These are phyloP conservation scores for Lichtheimia corymbifera DNA, from an alignment of 371 early-diverging fungal species.

Conservation along the genomic window DNA sequence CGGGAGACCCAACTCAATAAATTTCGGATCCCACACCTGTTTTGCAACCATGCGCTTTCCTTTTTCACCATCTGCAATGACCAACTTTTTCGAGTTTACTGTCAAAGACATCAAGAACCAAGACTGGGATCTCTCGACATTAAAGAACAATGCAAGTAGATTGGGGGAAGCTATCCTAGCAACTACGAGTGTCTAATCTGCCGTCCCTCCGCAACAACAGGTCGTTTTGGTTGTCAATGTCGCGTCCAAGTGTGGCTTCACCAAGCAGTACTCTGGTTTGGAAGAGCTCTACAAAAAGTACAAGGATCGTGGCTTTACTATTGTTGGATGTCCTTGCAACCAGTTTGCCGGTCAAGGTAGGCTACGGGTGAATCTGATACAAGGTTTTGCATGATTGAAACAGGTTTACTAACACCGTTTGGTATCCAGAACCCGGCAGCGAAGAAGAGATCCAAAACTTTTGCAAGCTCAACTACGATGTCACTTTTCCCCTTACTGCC, in stretches of 20 bases:
- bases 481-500: conserved; percentile 83
- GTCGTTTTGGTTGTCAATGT: conserved; percentile 92
- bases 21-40: no score
- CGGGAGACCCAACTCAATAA: no score
- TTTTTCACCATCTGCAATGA: conserved; percentile 1
- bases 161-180: no score
- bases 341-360: conserved; percentile 85
- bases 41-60: neutral
- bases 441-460: conserved; percentile 65
- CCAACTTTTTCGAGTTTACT: conserved; percentile 38
- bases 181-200: neutral
- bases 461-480: conserved; percentile 69
- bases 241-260: conserved; percentile 95
- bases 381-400: neutral
- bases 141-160: conserved; percentile 40
- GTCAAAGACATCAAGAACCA: conserved; percentile 41
- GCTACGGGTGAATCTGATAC: no score
- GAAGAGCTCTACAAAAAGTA: conserved; percentile 81
- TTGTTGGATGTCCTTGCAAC: conserved; percentile 90
- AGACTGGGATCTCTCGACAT: conserved; percentile 39
- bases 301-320: conserved; percentile 72
- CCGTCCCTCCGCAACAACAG: conserved; percentile 32
- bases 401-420: no score
- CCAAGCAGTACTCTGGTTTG: conserved; percentile 84
- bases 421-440: conserved; percentile 53